phyloP scores from a whole-genome alignment of 345 rosid species.

The Eucalyptus tenuipes region DNA sequence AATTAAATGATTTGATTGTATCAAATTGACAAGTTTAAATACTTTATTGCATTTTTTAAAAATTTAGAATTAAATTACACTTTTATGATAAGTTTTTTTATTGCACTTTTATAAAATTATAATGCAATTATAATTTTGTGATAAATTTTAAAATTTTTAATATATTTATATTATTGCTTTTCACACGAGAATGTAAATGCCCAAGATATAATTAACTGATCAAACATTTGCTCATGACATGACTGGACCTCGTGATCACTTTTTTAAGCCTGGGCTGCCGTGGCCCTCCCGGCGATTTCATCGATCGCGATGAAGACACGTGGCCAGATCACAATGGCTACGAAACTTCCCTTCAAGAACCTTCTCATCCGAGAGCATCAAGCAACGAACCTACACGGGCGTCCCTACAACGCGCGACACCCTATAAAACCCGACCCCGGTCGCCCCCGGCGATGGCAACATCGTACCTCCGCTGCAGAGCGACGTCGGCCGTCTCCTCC shows the following conservation, averaged over 20 bases:
- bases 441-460: not conserved
- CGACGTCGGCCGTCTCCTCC: conserved; percentile 8
- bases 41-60: fast-evolving
- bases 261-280: fast-evolving
- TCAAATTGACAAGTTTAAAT: not conserved
- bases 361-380: not conserved
- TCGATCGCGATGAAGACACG: not conserved
- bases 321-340: not conserved
- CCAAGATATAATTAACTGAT: not conserved
- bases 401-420: not conserved
- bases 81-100: too few species aligned
- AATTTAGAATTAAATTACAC: fast-evolving
- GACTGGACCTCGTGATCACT: not conserved
- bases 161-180: fast-evolving
- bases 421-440: not conserved
- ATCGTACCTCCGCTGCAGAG: conserved; percentile 5
- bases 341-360: not conserved
- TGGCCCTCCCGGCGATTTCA: fast-evolving
- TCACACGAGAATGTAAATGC: fast-evolving
- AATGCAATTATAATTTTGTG: fast-evolving
- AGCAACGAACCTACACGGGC: not conserved
- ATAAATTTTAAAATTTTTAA: fast-evolving
- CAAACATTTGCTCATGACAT: fast-evolving
- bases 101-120: fast-evolving
- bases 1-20: fast-evolving